Evolutionary conservation across 2,329 filamentous ascomycete genomes (phyloP).

Genomic region (Cladosporium sp.): DNA sequence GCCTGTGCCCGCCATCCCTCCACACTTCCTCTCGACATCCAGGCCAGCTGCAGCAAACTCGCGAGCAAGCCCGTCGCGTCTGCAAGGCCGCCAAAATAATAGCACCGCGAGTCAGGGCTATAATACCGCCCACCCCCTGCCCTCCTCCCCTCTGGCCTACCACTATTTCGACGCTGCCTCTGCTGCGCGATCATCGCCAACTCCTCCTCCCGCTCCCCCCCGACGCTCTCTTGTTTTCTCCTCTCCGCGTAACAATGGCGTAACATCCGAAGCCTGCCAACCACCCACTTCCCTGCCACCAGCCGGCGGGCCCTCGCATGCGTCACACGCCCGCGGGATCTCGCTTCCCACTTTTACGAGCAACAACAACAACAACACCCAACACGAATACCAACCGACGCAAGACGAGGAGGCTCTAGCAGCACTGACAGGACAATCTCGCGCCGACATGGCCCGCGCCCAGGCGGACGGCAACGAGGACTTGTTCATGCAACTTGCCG

Average conservation of each 20-base stretch:
- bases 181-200: neutral
- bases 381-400: neutral
- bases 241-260: neutral
- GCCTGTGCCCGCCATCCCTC: conserved; percentile 11
- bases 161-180: conserved; percentile 1
- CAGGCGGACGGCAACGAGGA: conserved; percentile 20
- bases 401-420: conserved; percentile 3
- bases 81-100: neutral
- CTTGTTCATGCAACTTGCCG: conserved; percentile 28
- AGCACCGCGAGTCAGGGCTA: conserved; percentile 3
- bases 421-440: conserved; percentile 6
- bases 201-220: neutral
- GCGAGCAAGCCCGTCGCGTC: neutral
- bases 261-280: neutral
- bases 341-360: conserved; percentile 1
- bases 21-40: too few species aligned
- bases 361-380: too few species aligned
- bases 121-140: neutral
- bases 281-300: too few species aligned
- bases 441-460: conserved; percentile 3
- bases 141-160: conserved; percentile 9
- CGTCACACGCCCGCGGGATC: conserved; percentile 5
- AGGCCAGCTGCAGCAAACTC: neutral
- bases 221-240: neutral
- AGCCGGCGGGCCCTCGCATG: neutral